phyloP scores from a whole-genome alignment of 2,329 filamentous ascomycete genomes.

The Fusarium sp. region DNA sequence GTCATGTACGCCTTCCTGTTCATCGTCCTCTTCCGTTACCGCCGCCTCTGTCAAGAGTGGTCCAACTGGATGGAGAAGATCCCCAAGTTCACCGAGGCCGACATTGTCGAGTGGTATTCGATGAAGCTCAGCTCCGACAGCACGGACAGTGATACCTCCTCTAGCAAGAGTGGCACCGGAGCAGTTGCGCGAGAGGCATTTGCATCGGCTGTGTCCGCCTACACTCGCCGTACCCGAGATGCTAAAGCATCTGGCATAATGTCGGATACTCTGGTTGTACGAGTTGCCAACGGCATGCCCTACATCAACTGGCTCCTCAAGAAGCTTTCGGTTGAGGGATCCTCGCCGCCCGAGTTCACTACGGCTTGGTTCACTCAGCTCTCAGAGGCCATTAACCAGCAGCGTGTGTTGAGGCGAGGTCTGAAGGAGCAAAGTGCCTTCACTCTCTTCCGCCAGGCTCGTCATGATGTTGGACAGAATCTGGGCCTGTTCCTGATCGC shows the following conservation, averaged over 20 bases:
- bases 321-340: constrained; percentile 10
- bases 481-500: constrained; percentile 31
- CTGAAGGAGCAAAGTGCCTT: constrained; percentile 31
- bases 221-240: constrained; percentile 15
- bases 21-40: constrained; percentile 14
- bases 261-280: constrained; percentile 16
- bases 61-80: constrained; percentile 32
- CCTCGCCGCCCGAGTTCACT: constrained; percentile 14
- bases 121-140: constrained; percentile 2
- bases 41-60: constrained; percentile 30
- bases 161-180: not conserved
- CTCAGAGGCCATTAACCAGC: constrained; percentile 19
- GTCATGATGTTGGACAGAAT: constrained; percentile 31
- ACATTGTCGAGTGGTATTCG: constrained; percentile 28
- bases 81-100: constrained; percentile 22
- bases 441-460: constrained; percentile 27
- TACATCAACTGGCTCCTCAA: constrained; percentile 32
- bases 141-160: not conserved
- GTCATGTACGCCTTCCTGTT: constrained; percentile 29
- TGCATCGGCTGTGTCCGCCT: constrained; percentile 6
- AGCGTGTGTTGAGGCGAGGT: constrained; percentile 20
- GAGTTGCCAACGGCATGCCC: constrained; percentile 24
- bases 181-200: constrained; percentile 14
- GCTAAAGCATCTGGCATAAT: not conserved
- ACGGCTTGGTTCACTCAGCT: constrained; percentile 35